phyloP scores from a whole-genome alignment of 108 stramenopile genomes.

The Bacterosira constricta region DNA sequence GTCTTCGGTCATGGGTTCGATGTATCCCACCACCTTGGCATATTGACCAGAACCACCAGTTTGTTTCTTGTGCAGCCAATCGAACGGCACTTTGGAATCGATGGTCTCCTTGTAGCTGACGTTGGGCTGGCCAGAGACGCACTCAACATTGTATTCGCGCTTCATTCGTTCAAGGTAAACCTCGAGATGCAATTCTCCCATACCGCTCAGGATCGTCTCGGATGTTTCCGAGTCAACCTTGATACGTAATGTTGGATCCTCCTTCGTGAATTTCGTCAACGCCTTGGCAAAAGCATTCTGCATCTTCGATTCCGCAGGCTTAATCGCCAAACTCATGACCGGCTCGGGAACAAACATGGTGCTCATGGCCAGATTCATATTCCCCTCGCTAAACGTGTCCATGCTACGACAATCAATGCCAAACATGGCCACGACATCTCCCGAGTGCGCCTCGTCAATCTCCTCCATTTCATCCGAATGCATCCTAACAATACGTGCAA shows the following conservation, averaged over 20 bases:
- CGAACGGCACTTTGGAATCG: constrained; percentile 77
- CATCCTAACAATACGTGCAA: constrained; percentile 98
- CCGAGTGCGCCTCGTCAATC: constrained; percentile 91
- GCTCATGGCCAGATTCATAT: constrained; percentile 87
- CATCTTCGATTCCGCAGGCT: constrained; percentile 85
- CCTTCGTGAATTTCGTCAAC: constrained; percentile 94
- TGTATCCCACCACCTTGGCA: constrained; percentile 95
- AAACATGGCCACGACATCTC: constrained; percentile 99
- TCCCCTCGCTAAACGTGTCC: constrained; percentile 98
- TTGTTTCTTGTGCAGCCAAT: constrained; percentile 99
- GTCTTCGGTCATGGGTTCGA: constrained; percentile 93
- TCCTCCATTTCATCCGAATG: constrained; percentile 99
- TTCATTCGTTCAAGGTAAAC: constrained; percentile 99
- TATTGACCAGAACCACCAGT: constrained; percentile 98
- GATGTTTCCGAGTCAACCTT: constrained; percentile 92
- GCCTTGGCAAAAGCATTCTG: constrained; percentile 94
- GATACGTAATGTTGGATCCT: constrained; percentile 98
- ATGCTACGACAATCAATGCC: constrained; percentile 98
- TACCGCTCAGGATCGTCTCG: constrained; percentile 98
- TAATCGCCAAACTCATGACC: constrained; percentile 96
- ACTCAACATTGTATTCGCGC: constrained; percentile 96
- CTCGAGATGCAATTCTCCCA: constrained; percentile 99
- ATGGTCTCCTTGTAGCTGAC: constrained; percentile 99
- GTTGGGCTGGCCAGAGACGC: constrained; percentile 90
- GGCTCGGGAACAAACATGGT: constrained; percentile 98